These are phyloP conservation scores for Capsicum baccatum DNA, from an alignment of 257 asterid genomes.

Conservation along the genomic window DNA sequence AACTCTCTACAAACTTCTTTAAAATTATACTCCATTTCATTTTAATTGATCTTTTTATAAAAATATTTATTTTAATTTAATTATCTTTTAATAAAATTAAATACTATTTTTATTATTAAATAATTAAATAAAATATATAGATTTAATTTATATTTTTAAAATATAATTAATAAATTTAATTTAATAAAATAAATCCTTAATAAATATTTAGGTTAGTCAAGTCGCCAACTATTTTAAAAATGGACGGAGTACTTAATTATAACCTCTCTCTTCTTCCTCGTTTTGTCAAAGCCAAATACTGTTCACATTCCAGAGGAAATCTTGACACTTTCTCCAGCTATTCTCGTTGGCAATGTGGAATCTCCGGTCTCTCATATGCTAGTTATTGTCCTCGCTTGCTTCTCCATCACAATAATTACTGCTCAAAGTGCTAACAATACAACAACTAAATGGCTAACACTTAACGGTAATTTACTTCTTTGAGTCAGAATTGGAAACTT, in stretches of 20 bases:
- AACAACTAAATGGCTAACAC: constrained; percentile 66
- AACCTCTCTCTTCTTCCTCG: neutral
- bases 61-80: too few relatives aligned
- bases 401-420: constrained; percentile 46
- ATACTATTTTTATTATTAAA: too few relatives aligned
- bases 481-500: neutral
- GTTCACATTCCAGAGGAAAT: neutral
- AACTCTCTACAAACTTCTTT: neutral
- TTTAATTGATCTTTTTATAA: too few relatives aligned
- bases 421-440: constrained; percentile 56
- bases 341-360: constrained; percentile 63
- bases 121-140: too few relatives aligned
- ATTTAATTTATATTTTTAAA: too few relatives aligned
- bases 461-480: constrained; percentile 47
- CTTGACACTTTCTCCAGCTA: neutral
- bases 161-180: too few relatives aligned
- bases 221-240: too few relatives aligned
- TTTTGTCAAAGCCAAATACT: neutral
- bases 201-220: too few relatives aligned
- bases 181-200: too few relatives aligned
- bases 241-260: too few relatives aligned
- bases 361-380: constrained; percentile 44
- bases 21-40: too few relatives aligned
- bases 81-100: too few relatives aligned
- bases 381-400: constrained; percentile 45